phyloP scores from a whole-genome alignment of 2,329 filamentous ascomycete genomes.

The Fusarium udum region DNA sequence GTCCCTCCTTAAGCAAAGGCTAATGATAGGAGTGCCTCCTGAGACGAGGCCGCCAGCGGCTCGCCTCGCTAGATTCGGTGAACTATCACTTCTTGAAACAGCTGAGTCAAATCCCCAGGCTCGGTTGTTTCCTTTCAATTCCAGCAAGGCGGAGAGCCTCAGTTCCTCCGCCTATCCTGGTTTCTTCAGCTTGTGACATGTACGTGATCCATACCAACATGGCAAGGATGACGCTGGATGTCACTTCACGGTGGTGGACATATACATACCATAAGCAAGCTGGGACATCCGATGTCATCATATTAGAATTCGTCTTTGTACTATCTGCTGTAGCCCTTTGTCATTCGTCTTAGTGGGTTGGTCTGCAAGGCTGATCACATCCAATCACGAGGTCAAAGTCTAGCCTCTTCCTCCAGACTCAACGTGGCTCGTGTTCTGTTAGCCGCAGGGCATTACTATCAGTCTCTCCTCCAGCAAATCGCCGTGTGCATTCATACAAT shows the following conservation, averaged over 20 bases:
- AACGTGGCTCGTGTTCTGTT: not conserved
- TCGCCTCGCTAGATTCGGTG: constrained; percentile 27
- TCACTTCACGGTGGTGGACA: not conserved
- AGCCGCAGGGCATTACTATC: not conserved
- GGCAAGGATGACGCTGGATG: not conserved
- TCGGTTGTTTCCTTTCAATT: not conserved
- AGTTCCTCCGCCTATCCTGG: not conserved
- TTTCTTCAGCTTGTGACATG: not conserved
- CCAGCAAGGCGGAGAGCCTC: not conserved
- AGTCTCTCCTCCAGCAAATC: not conserved
- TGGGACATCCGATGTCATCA: not conserved
- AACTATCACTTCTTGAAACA: not conserved
- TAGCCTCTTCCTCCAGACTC: not conserved
- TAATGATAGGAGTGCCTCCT: constrained; percentile 22
- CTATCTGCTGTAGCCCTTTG: not conserved
- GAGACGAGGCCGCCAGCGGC: constrained; percentile 33
- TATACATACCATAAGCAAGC: not conserved
- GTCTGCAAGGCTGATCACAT: not conserved
- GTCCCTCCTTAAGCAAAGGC: not conserved
- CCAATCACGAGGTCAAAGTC: not conserved
- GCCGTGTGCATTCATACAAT: not conserved
- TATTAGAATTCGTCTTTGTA: not conserved
- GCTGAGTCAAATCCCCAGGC: not conserved
- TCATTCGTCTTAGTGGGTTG: not conserved
- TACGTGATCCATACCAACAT: not conserved